Percentiles rank a stretch among this genome's conserved stretches.
Evolutionary conservation across 495 filamentous ascomycete genomes (phyloP).

Genomic region (Penicillium diatomitis): DNA sequence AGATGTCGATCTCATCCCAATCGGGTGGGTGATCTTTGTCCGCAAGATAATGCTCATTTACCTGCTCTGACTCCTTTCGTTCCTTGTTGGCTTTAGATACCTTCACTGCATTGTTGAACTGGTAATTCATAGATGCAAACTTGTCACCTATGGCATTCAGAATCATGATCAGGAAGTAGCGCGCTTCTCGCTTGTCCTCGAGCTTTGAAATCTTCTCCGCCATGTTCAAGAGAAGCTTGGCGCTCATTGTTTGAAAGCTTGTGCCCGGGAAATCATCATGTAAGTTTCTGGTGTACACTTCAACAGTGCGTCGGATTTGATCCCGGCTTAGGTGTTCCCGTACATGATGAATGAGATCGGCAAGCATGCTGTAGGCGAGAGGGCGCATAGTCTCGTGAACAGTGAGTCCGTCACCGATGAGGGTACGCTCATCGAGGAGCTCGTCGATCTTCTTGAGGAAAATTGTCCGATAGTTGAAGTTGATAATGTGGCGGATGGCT

Average conservation of each 20-base stretch:
- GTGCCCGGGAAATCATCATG: slow-evolving; percentile 95
- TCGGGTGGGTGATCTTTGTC: slow-evolving; percentile 73
- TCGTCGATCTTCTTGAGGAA: slow-evolving; percentile 94
- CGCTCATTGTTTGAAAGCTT: slow-evolving; percentile 99
- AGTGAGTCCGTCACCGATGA: slow-evolving; percentile 92
- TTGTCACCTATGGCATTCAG: slow-evolving; percentile 96
- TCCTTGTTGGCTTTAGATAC: slow-evolving; percentile 66
- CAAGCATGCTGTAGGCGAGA: slow-evolving; percentile 95
- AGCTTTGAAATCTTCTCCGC: slow-evolving; percentile 92
- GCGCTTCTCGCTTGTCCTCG: slow-evolving; percentile 81
- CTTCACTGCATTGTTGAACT: slow-evolving; percentile 90
- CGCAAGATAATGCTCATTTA: slow-evolving; percentile 68
- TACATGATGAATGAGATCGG: slow-evolving; percentile 95
- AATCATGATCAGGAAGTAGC: slow-evolving; percentile 95
- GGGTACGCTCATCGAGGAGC: slow-evolving; percentile 80
- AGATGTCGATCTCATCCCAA: slow-evolving; percentile 98
- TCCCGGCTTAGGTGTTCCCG: slow-evolving; percentile 72
- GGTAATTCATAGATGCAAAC: slow-evolving; percentile 94
- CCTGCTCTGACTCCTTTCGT: slow-evolving; percentile 50
- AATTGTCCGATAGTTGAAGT: slow-evolving; percentile 95
- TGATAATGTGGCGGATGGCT: slow-evolving; percentile 96
- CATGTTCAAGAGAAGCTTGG: slow-evolving; percentile 93
- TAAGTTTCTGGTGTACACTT: slow-evolving; percentile 93
- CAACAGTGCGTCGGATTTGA: slow-evolving; percentile 89
- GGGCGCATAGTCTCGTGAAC: slow-evolving; percentile 96